Evolutionary conservation across 2,329 filamentous ascomycete species (phyloP), one percentile per base, ranked within the genome.

Genomic region (Daldinia sp.): DNA sequence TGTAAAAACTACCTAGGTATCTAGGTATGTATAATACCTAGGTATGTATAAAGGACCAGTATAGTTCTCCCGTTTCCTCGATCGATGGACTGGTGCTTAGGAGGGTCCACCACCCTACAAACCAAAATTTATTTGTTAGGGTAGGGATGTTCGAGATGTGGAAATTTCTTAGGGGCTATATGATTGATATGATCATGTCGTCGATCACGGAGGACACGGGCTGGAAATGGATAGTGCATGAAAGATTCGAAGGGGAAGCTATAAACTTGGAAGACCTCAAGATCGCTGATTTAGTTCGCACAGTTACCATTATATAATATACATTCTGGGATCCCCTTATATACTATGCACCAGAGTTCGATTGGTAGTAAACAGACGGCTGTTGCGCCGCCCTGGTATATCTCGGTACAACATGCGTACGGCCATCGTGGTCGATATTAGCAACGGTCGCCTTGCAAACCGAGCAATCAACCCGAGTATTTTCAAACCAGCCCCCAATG

Each of bases 361-460:
- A 7, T 5, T 45, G 3, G 7, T 45, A 15, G 5, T 45, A 45
- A n/a, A 10, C 39, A 2, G 39, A 45, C 13, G 21, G 39, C 21
- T 27, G 11, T 27, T 15, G 39, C 6, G 2, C 2, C 3, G 3
- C 13, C 13, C 39, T 13, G 1, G n/a, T n/a, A n/a, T 15, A 7
- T 10, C 8, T 23, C 21, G 43, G 43, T 29, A 45, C 21, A 23
- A 66, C 29, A 29, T 60, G 47, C 15, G 67, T 48, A 3, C 23
- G 51, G 1, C 55, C 63, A n/a, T 68, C 65, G 15, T 60, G 34
- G 8, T 58, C 35, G 39, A 68, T 63, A 4, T 49, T 67, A 25
- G 58, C 66, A 2, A 67, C 21, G 15, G 48, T 43, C 0, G 8
- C 48, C 17, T 50, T 27, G 34, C 63, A 68, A 3, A 39, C 41